These are phyloP conservation scores for Didymosphaeria variabile DNA, from an alignment of 2,329 filamentous ascomycete species.

Conservation along the genomic window DNA sequence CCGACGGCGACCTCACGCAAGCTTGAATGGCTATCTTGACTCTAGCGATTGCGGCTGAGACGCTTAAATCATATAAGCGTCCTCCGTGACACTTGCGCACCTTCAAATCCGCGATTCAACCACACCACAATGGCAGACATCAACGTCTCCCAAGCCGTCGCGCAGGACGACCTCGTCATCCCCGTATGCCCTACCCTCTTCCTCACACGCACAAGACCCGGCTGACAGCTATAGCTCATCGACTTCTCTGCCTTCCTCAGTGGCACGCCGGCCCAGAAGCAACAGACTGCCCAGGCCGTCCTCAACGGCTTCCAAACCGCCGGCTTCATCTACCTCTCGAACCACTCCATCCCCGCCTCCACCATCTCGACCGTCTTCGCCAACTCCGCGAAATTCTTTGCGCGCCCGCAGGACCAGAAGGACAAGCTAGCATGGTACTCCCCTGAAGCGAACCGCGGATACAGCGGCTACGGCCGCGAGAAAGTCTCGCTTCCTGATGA, in stretches of 20 bases:
- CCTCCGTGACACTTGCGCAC: background rate
- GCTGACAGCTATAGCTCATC: conserved; percentile 66
- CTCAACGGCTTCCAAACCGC: conserved; percentile 83
- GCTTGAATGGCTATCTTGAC: conserved; percentile 16
- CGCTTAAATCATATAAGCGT: background rate
- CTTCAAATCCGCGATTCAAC: background rate
- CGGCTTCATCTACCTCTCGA: conserved; percentile 88
- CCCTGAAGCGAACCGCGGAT: conserved; percentile 59
- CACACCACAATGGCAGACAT: conserved; percentile 30
- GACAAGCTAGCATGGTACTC: conserved; percentile 53
- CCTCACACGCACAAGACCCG: background rate
- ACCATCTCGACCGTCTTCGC: conserved; percentile 70
- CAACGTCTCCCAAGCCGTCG: conserved; percentile 45
- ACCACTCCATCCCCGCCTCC: conserved; percentile 73
- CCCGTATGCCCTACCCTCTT: conserved; percentile 36
- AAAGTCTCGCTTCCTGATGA: conserved; percentile 47
- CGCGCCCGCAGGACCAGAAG: conserved; percentile 48
- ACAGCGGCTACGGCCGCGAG: conserved; percentile 56
- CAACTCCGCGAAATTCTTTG: conserved; percentile 50
- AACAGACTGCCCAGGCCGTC: conserved; percentile 73
- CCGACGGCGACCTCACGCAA: conserved; percentile 24
- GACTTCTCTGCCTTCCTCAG: conserved; percentile 79
- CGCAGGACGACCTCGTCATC: conserved; percentile 51
- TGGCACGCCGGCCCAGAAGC: conserved; percentile 68
- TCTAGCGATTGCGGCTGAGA: background rate